These are phyloP conservation scores for Rhodotorula babjevae DNA, from an alignment of 768 basidiomycete species.

Conservation along the genomic window DNA sequence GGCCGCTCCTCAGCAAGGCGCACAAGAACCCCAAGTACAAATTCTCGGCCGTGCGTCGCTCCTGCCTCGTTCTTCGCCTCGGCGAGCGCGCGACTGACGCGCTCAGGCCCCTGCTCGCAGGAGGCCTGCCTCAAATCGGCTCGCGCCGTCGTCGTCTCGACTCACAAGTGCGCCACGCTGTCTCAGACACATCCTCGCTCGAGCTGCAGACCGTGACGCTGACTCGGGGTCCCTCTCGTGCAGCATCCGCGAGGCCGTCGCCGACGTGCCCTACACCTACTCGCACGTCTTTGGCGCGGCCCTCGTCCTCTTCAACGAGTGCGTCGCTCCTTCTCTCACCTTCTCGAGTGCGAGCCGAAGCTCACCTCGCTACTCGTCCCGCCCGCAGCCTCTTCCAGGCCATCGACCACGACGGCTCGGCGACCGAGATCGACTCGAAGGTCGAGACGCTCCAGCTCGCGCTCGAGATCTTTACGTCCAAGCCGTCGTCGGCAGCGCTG, in stretches of 20 bases:
- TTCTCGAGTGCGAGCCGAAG: too few relatives aligned
- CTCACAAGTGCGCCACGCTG: conserved; percentile 35
- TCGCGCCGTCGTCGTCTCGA: conserved; percentile 28
- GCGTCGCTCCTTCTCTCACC: background rate
- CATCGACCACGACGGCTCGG: conserved; percentile 36
- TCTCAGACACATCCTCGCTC: too few relatives aligned
- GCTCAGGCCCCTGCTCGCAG: background rate
- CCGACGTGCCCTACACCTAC: conserved; percentile 36
- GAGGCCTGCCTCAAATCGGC: conserved; percentile 27
- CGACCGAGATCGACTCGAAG: conserved; percentile 33
- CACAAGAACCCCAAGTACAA: conserved; percentile 27
- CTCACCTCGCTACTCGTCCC: background rate
- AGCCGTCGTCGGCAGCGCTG: conserved; percentile 19
- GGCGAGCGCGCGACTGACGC: background rate
- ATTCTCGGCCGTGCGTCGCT: conserved; percentile 28
- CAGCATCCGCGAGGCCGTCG: conserved; percentile 25
- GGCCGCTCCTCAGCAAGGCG: conserved; percentile 26
- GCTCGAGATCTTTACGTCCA: conserved; percentile 33
- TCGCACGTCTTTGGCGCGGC: conserved; percentile 35
- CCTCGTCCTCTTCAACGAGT: conserved; percentile 39
- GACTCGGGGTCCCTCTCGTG: background rate
- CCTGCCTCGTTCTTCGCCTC: background rate
- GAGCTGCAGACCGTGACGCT: too few relatives aligned
- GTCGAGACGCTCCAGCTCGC: conserved; percentile 35
- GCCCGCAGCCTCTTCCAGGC: conserved; percentile 35